Percentiles rank a stretch among this genome's conserved stretches.
Conservation (phyloP, 2,329 filamentous ascomycete species). For the Aspergillus thermomutatus region DNA sequence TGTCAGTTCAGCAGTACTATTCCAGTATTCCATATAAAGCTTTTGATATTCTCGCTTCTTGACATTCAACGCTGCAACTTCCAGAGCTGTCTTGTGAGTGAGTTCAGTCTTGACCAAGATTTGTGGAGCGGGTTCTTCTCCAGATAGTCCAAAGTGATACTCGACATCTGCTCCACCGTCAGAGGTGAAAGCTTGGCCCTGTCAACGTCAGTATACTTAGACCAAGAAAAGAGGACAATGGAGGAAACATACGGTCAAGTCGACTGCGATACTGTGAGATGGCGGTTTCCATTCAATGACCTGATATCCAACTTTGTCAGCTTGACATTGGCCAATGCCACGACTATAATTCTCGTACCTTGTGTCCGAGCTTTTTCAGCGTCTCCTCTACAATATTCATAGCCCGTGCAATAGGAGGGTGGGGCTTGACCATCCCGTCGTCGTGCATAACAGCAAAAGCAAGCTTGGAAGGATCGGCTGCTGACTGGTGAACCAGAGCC, state of each 20-base stretch:
- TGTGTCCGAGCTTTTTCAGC: constrained; percentile 53
- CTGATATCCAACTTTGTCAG: constrained; percentile 13
- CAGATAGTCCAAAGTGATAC: constrained; percentile 52
- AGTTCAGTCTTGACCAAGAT: constrained; percentile 31
- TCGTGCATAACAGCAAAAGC: constrained; percentile 54
- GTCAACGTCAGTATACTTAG: constrained; percentile 10
- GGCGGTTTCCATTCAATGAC: constrained; percentile 60
- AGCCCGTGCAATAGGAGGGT: constrained; percentile 58
- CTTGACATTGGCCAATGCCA: neutral
- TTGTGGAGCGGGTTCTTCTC: constrained; percentile 51
- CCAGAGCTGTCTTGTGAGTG: constrained; percentile 38
- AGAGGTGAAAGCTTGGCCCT: constrained; percentile 24
- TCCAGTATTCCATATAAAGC: constrained; percentile 63
- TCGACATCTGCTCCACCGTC: constrained; percentile 53
- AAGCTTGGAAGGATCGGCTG: constrained; percentile 36
- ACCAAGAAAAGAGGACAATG: neutral
- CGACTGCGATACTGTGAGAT: constrained; percentile 40
- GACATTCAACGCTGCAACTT: constrained; percentile 50
- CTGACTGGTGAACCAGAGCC: constrained; percentile 39
- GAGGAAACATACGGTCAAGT: constrained; percentile 38
- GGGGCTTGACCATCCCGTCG: constrained; percentile 50
- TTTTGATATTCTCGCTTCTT: constrained; percentile 55
- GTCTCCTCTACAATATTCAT: constrained; percentile 50
- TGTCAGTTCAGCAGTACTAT: constrained; percentile 50
- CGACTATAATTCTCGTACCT: constrained; percentile 13